Percentiles rank a stretch among this genome's conserved stretches.
Conservation (phyloP, 306 rosid genomes). For the Pterocarpus macrocarpus region DNA sequence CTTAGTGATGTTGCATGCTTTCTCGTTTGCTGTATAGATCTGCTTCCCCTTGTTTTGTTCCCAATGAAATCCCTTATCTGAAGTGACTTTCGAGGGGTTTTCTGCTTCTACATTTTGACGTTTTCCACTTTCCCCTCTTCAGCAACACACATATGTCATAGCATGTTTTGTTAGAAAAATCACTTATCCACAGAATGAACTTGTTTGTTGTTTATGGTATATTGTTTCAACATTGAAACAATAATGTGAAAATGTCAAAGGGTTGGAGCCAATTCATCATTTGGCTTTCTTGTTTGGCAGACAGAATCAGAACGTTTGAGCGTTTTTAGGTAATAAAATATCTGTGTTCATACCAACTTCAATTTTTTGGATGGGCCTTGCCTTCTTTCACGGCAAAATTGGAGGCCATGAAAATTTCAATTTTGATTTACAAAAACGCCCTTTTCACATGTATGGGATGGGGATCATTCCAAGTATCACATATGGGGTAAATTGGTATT, state of each 20-base stretch:
- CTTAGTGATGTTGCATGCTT: conserved; percentile 12
- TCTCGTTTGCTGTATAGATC: conserved; percentile 48
- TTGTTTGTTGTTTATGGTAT: conserved; percentile 19
- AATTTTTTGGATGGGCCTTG: conserved; percentile 34
- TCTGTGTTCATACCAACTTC: conserved; percentile 49
- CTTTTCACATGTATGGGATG: conserved; percentile 11
- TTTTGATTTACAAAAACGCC: conserved; percentile 44
- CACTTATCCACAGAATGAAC: not conserved
- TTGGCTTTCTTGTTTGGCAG: conserved; percentile 31
- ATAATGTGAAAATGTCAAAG: conserved; percentile 36
- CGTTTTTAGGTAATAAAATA: conserved; percentile 34
- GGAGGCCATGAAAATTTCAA: conserved; percentile 47
- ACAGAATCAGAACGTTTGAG: conserved; percentile 46
- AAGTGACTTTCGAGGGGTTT: conserved; percentile 12
- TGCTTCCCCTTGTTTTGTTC: conserved; percentile 57
- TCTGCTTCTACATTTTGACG: conserved; percentile 39
- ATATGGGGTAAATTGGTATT: conserved; percentile 20
- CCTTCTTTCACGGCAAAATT: conserved; percentile 80
- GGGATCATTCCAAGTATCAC: not conserved
- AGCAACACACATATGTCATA: not conserved
- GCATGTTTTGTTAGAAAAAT: conserved; percentile 30
- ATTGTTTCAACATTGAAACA: conserved; percentile 21
- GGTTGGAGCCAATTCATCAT: conserved; percentile 35
- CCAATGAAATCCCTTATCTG: conserved; percentile 44
- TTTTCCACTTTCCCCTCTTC: conserved; percentile 27